Evolutionary conservation across 441 rosid species (phyloP).

Genomic region (Melastoma candidum): DNA sequence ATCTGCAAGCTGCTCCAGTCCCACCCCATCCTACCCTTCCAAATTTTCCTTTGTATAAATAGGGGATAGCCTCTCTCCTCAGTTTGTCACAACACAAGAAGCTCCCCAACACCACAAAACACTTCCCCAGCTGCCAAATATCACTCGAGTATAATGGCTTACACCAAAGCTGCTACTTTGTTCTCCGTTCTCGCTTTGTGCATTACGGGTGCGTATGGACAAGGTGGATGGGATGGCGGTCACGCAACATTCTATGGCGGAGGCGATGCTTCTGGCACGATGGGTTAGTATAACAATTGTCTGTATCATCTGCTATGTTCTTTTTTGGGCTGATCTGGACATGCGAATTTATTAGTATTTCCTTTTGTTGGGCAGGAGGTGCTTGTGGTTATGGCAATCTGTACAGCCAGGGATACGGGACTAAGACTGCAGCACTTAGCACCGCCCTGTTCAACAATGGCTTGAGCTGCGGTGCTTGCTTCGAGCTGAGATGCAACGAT

Average conservation of each 20-base stretch:
- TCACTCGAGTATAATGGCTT: too few species aligned
- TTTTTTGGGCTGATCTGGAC: constrained; percentile 4
- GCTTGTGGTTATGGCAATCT: constrained; percentile 95
- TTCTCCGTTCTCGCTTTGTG: not conserved
- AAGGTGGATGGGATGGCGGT: constrained; percentile 5
- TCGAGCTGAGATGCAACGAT: constrained; percentile 62
- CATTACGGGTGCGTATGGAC: not conserved
- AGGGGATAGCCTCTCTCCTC: too few species aligned
- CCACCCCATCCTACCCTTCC: too few species aligned
- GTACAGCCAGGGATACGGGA: constrained; percentile 89
- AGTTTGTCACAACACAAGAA: too few species aligned
- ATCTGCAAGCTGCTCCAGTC: too few species aligned
- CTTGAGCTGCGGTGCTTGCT: constrained; percentile 84
- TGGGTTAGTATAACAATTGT: not conserved
- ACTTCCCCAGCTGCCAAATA: too few species aligned
- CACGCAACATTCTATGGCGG: constrained; percentile 10
- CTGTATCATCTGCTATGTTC: not conserved
- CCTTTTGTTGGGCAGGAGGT: constrained; percentile 47
- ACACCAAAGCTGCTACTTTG: not conserved
- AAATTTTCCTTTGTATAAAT: too few species aligned
- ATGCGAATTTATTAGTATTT: not conserved
- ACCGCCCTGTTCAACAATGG: constrained; percentile 90
- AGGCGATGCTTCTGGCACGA: constrained; percentile 9
- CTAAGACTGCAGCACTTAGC: constrained; percentile 88
- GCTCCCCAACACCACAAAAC: too few species aligned